Evolutionary conservation across 2,329 filamentous ascomycete genomes (phyloP).

Genomic region (Talaromyces marneffei): DNA sequence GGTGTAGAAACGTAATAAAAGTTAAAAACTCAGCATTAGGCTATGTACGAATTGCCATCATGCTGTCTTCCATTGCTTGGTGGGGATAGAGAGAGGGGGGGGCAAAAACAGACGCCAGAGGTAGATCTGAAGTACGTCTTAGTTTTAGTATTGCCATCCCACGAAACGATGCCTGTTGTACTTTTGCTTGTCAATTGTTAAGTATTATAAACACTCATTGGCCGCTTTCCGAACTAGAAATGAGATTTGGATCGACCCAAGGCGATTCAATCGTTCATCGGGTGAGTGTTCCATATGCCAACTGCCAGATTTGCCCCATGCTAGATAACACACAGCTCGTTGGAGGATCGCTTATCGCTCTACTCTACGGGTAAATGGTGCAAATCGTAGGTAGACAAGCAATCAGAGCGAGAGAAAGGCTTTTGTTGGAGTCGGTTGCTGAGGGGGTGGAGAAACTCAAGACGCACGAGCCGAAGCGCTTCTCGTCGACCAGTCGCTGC

Average conservation of each 20-base stretch:
- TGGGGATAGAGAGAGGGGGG: not conserved
- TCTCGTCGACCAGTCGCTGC: not conserved
- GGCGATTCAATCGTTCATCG: not conserved
- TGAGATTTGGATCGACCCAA: not conserved
- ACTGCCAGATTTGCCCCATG: not conserved
- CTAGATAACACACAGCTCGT: not conserved
- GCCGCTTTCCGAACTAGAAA: not conserved
- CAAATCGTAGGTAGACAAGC: not conserved
- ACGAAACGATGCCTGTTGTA: not conserved
- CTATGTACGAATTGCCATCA: not conserved
- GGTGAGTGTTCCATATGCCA: not conserved
- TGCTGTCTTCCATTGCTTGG: not conserved
- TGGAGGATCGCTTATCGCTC: not conserved
- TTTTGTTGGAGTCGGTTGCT: not conserved
- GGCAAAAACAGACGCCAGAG: conserved; percentile 3
- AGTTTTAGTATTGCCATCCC: not conserved
- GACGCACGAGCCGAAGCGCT: conserved; percentile 7
- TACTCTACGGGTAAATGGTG: not conserved
- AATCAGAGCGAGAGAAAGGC: not conserved
- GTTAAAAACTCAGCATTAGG: not conserved
- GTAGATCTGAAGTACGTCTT: not conserved
- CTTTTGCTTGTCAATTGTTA: not conserved
- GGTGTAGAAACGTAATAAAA: not conserved
- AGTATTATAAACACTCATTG: not conserved
- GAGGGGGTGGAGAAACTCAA: conserved; percentile 4